Percentiles rank a stretch among this genome's conserved stretches.
Conservation (phyloP, 176 grass and related monocot species). For the Neostapfia colusana region DNA sequence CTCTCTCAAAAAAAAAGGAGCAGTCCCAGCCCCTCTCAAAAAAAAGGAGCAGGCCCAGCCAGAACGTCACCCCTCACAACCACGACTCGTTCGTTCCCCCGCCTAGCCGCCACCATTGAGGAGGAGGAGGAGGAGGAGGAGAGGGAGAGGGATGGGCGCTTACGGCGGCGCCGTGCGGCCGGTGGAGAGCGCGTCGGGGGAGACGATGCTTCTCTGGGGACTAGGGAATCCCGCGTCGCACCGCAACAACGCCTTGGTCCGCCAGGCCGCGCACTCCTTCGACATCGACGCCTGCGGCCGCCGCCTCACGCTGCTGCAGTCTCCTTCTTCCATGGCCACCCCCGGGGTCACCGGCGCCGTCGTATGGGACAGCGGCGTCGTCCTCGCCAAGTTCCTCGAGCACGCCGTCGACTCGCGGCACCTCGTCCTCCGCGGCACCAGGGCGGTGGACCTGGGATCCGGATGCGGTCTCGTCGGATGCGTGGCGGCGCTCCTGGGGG, state of each 20-base stretch:
- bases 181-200: slow-evolving; percentile 51
- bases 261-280: slow-evolving; percentile 51
- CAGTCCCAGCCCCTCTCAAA: too few species aligned
- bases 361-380: slow-evolving; percentile 88
- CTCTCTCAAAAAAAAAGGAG: too few species aligned
- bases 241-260: slow-evolving; percentile 73
- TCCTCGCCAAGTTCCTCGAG: slow-evolving; percentile 92
- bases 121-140: background rate
- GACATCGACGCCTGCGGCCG: slow-evolving; percentile 72
- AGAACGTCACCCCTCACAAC: too few species aligned
- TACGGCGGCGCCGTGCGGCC: slow-evolving; percentile 37
- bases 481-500: slow-evolving; percentile 57
- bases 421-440: slow-evolving; percentile 40
- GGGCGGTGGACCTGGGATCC: slow-evolving; percentile 70
- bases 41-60: too few species aligned
- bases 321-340: slow-evolving; percentile 64
- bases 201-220: slow-evolving; percentile 77
- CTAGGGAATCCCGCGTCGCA: slow-evolving; percentile 56
- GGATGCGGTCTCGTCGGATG: slow-evolving; percentile 78
- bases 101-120: too few species aligned
- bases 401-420: slow-evolving; percentile 56
- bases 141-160: slow-evolving; percentile 41
- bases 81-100: too few species aligned
- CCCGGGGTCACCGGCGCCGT: slow-evolving; percentile 81
- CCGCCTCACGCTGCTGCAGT: slow-evolving; percentile 64